phyloP scores from a whole-genome alignment of 202 grass and related monocot species.

The Digitaria exilis region DNA sequence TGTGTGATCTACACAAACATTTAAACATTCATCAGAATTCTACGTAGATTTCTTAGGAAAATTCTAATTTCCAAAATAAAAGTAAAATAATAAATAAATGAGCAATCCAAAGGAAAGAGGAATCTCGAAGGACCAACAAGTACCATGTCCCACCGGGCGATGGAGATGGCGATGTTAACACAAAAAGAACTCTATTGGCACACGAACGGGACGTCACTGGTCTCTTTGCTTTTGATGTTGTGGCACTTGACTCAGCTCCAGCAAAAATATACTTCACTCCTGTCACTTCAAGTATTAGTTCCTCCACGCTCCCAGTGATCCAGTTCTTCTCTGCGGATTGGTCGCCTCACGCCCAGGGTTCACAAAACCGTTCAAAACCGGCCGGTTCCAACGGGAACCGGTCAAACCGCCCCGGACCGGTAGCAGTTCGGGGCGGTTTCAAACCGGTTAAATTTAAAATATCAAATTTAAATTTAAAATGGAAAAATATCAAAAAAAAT shows the following conservation, averaged over 20 bases:
- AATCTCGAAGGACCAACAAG: background rate
- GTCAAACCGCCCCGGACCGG: too few relatives aligned
- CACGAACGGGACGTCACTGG: background rate
- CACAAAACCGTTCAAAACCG: too few relatives aligned
- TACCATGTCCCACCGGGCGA: background rate
- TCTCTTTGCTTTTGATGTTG: background rate
- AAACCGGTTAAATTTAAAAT: too few relatives aligned
- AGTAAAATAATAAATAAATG: background rate
- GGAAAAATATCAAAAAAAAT: too few relatives aligned
- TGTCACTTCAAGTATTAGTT: background rate
- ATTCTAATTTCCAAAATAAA: background rate
- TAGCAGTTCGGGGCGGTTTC: too few relatives aligned
- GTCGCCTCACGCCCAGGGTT: too few relatives aligned
- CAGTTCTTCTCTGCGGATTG: background rate
- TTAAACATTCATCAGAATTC: background rate
- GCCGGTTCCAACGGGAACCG: too few relatives aligned
- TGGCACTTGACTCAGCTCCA: conserved; percentile 32
- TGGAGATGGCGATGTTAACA: conserved; percentile 6
- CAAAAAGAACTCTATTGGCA: background rate
- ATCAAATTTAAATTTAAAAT: too few relatives aligned
- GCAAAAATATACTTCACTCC: conserved; percentile 10
- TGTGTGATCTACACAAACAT: background rate
- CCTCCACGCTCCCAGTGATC: background rate
- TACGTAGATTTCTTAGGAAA: background rate
- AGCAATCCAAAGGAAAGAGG: background rate